Evolutionary conservation across 2,329 filamentous ascomycete genomes (phyloP).

Genomic region (Zymoseptoria pseudotritici): DNA sequence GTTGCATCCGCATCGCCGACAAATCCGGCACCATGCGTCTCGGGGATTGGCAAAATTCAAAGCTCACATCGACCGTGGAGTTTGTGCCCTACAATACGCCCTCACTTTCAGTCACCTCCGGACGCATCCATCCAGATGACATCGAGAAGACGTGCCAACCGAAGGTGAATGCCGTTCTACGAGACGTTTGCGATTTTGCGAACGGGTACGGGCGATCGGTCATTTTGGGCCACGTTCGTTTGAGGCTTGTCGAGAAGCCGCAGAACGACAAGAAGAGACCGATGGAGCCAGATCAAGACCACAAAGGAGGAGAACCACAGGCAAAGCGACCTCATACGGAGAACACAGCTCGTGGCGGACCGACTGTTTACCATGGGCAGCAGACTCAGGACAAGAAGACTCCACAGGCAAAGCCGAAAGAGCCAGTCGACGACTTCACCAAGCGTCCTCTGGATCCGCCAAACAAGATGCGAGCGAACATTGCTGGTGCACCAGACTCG

Average conservation of each 20-base stretch:
- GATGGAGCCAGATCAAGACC: background rate
- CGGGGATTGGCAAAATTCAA: background rate
- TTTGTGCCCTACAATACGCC: background rate
- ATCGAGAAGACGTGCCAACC: background rate
- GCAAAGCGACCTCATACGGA: background rate
- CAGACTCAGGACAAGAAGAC: too few species aligned
- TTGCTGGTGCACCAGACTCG: background rate
- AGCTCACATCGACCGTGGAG: background rate
- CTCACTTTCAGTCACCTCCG: background rate
- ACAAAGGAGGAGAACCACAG: background rate
- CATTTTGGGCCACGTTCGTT: background rate
- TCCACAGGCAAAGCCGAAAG: too few species aligned
- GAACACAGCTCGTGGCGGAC: background rate
- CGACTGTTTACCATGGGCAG: too few species aligned
- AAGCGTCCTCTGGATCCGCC: too few species aligned
- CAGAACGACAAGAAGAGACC: background rate
- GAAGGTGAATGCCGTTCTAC: background rate
- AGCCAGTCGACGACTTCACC: too few species aligned
- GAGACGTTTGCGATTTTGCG: background rate
- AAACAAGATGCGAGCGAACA: background rate
- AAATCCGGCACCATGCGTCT: background rate
- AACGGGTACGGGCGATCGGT: background rate
- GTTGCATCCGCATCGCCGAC: background rate
- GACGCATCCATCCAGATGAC: background rate
- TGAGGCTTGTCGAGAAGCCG: background rate